Evolutionary conservation across 2,329 filamentous ascomycete genomes (phyloP), one percentile per base, ranked within the genome.

Genomic region (Acrocalymma vagum): DNA sequence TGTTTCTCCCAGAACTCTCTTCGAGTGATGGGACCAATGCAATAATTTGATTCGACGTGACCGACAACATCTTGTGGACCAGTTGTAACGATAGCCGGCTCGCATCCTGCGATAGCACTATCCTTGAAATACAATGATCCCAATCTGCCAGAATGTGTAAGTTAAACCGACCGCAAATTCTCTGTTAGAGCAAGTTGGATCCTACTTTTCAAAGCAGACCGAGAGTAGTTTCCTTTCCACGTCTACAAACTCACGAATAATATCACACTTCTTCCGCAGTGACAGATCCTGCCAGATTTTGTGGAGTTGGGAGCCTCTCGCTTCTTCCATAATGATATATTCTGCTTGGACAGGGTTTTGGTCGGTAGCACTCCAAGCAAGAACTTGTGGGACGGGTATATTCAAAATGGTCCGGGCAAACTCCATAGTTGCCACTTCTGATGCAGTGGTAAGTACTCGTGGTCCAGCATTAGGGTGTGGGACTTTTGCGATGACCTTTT

Each of bases 281-380:
- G 31, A n/a, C 13, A 62, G 43, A 32, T 58, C 47, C 9, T 55
- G 21, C 61, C 54, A 64, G 14, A 56, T 45, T 35, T 55, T 29
- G 21, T 59, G 40, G 3, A 60, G 53, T 36, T 52, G 56, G 23
- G 40, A 42, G 8, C 60, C 56, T 45, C 25, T 45, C n/a, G 55
- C 62, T 55, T 59, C 52, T 47, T 63, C 60, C 60, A 63, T 63
- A 41, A 65, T 58, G 13, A 65, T 65, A 26, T 63, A 65, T 55
- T 65, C 62, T 29, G 60, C 44, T 24, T 48, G 36, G 15, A 65
- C 54, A 33, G 59, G 50, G 28, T 61, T 63, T 24, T 57, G 24
- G n/a, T 44, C 39, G 14, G 43, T 42, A 28, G 53, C 50, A 41
- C 45, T 58, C 58, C 55, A 65, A 29, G 47, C 50, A 24, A 62